Conservation (phyloP, 441 rosid species). For the Populus hybrid region DNA sequence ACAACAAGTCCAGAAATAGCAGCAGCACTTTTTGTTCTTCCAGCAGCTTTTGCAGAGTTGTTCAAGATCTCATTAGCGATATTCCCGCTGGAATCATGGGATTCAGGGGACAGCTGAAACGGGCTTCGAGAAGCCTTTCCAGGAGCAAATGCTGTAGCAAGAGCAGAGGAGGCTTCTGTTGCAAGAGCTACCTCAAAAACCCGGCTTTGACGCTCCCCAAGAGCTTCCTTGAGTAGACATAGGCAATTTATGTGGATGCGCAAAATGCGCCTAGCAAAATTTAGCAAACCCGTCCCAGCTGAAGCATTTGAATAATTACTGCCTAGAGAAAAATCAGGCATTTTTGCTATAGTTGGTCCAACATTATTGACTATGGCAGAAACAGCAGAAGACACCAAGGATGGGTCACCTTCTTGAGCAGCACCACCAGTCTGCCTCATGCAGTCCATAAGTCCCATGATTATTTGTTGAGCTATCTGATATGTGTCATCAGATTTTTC, state of each 20-base stretch:
- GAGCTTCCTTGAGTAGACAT: conserved; percentile 87
- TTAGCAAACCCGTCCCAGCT: conserved; percentile 44
- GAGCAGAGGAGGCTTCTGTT: no score
- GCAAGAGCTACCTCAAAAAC: conserved; percentile 97
- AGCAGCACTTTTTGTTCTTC: conserved; percentile 66
- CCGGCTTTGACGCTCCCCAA: conserved; percentile 96
- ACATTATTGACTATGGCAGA: conserved; percentile 79
- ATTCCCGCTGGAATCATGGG: conserved; percentile 56
- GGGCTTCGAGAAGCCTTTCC: conserved; percentile 86
- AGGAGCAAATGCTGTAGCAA: conserved; percentile 61
- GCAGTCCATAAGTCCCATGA: conserved; percentile 73
- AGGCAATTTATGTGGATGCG: conserved; percentile 79
- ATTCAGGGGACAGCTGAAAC: conserved; percentile 74
- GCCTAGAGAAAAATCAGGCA: conserved; percentile 67
- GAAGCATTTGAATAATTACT: conserved; percentile 49
- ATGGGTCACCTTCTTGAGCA: conserved; percentile 98
- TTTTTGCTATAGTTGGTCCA: conserved; percentile 61
- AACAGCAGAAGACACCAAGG: conserved; percentile 91
- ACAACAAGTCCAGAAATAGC: conserved; percentile 86
- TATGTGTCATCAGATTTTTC: conserved; percentile 75
- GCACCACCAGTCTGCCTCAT: conserved; percentile 95
- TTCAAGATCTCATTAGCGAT: conserved; percentile 46
- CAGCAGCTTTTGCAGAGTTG: conserved; percentile 39
- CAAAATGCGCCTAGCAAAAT: conserved; percentile 64
- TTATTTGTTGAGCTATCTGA: conserved; percentile 84